These are phyloP conservation scores for Cucurbita ficifolia DNA, from an alignment of 306 rosid species.

Conservation along the genomic window DNA sequence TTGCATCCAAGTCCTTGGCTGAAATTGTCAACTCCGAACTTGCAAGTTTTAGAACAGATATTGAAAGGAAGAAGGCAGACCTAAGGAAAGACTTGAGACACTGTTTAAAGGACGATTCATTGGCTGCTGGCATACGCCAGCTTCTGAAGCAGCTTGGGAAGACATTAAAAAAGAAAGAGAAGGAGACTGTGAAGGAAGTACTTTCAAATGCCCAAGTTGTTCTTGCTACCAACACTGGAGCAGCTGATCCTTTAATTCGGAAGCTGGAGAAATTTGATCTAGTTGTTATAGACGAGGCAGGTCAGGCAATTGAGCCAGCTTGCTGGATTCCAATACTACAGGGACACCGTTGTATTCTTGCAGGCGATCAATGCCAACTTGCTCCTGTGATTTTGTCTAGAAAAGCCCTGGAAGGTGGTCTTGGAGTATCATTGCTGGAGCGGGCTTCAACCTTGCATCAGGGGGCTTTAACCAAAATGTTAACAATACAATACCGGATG, in stretches of 20 bases:
- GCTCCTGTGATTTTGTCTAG: slow-evolving; percentile 78
- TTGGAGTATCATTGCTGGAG: slow-evolving; percentile 67
- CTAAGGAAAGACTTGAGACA: slow-evolving; percentile 61
- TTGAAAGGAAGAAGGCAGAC: slow-evolving; percentile 70
- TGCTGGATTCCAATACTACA: slow-evolving; percentile 72
- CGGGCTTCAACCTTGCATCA: slow-evolving; percentile 56
- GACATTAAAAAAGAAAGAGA: slow-evolving; percentile 63
- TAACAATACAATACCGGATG: slow-evolving; percentile 65
- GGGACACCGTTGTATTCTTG: slow-evolving; percentile 71
- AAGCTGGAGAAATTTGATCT: slow-evolving; percentile 53
- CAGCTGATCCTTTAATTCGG: slow-evolving; percentile 64
- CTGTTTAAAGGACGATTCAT: slow-evolving; percentile 63
- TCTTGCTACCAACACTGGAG: slow-evolving; percentile 76
- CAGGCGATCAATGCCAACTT: slow-evolving; percentile 78
- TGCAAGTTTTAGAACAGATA: slow-evolving; percentile 38
- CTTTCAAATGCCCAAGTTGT: slow-evolving; percentile 64
- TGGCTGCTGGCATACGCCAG: slow-evolving; percentile 83
- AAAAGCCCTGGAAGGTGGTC: slow-evolving; percentile 71
- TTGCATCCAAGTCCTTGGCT: slow-evolving; percentile 59
- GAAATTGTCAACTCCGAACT: slow-evolving; percentile 60
- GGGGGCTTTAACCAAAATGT: slow-evolving; percentile 44
- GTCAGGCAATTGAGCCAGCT: slow-evolving; percentile 82
- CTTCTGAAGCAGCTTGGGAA: slow-evolving; percentile 62
- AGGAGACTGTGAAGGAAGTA: slow-evolving; percentile 53
- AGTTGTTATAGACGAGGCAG: slow-evolving; percentile 75